phyloP scores from a whole-genome alignment of 2,329 filamentous ascomycete genomes.

The Stagonosporopsis cucurbitacearum region DNA sequence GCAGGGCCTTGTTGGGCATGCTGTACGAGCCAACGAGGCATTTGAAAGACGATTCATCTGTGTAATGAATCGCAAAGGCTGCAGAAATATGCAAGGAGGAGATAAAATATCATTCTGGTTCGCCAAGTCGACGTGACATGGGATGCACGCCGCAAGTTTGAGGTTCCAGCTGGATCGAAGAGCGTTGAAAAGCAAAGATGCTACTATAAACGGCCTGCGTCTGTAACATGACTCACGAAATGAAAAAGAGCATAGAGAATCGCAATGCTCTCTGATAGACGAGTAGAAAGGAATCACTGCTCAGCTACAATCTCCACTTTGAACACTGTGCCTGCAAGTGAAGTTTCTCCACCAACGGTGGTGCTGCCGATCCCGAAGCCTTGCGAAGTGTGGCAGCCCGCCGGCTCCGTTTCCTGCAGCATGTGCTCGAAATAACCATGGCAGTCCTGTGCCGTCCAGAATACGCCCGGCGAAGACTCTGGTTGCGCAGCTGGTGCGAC shows the following conservation, averaged over 20 bases:
- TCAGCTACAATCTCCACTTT: constrained; percentile 25
- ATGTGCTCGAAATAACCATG: constrained; percentile 38
- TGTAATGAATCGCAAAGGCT: background rate
- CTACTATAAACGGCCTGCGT: background rate
- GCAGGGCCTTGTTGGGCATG: background rate
- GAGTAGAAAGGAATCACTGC: background rate
- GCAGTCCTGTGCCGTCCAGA: constrained; percentile 36
- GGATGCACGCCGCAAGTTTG: too few relatives aligned
- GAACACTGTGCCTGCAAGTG: constrained; percentile 35
- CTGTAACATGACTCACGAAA: background rate
- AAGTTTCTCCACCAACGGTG: constrained; percentile 28
- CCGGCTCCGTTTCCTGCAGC: constrained; percentile 23
- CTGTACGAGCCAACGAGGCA: background rate
- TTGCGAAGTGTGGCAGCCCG: constrained; percentile 28
- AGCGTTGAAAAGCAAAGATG: background rate
- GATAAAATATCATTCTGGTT: background rate
- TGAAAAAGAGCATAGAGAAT: background rate
- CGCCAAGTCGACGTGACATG: background rate
- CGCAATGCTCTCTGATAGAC: background rate
- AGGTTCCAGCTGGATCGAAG: background rate
- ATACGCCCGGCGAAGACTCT: constrained; percentile 22
- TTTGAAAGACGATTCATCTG: background rate
- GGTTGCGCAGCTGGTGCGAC: constrained; percentile 32
- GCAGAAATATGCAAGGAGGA: background rate
- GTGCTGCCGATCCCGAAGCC: constrained; percentile 34